Evolutionary conservation across 75 land plant species (phyloP), one percentile per base, ranked within the genome.

Genomic region (Cupressus sempervirens): DNA sequence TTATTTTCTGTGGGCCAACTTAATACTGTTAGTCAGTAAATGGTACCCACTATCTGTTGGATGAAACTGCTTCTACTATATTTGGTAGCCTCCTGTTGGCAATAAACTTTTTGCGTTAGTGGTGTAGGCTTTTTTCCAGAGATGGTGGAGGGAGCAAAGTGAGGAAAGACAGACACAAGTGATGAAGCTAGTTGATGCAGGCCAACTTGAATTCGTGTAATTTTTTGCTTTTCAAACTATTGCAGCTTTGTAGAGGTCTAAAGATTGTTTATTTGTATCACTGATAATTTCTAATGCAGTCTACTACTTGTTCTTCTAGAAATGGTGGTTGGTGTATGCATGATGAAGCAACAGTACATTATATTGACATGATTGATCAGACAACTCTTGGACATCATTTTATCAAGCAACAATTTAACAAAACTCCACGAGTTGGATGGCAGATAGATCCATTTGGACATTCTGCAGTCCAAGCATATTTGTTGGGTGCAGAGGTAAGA

Each of bases 321-420:
- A 97, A 97, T 92, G 99, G 99, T n/a, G 99, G 99, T 23, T 92
- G 91, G 94, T 95, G 97, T 80, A 97, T 97, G 99, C 99, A 97
- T 87, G 99, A 97, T 87, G 99, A 97, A 88, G 99, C 99, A 46
- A 83, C 94, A 13, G 82, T 89, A 41, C 97, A 97, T 91, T 97
- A 97, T 88, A 89, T 97, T 38, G 99, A 97, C 87, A 97, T 97
- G 99, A 95, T 97, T 53, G 99, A 97, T 85, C 99, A 97, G 72
- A 97, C 95, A 73, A 95, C 99, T 58, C 92, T 97, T 73, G 99
- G 99, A 41, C 99, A 97, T 68, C 87, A 86, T 14, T 91, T 88
- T 82, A 93, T 97, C 56, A 95, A 95, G 87, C 76, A 91, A 62
- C 91, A 97, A 82, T 97, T 97, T 84, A 91, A 89, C 45, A 83